Evolutionary conservation across 306 rosid genomes (phyloP).

Genomic region (Echinosophora koreensis): DNA sequence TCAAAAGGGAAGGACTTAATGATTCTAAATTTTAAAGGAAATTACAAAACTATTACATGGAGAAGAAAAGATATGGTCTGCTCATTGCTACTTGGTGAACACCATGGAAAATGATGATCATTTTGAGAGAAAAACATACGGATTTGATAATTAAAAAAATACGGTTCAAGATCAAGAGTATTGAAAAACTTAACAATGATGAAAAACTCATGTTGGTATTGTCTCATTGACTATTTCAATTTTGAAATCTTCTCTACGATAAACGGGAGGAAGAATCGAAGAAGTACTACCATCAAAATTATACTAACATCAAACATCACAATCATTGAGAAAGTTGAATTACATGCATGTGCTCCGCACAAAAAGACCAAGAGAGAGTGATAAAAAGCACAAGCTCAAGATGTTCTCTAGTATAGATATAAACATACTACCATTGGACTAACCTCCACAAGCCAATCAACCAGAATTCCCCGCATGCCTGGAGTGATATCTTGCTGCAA

Average conservation of each 20-base stretch:
- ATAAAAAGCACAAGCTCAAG: not conserved
- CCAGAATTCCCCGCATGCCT: conserved; percentile 78
- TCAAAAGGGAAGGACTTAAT: not conserved
- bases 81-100: not conserved
- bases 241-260: not conserved
- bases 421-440: conserved; percentile 35
- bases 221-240: too few species aligned
- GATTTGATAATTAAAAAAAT: not conserved
- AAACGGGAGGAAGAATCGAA: not conserved
- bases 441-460: conserved; percentile 98
- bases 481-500: conserved; percentile 80
- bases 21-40: not conserved
- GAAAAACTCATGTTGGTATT: too few species aligned
- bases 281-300: not conserved
- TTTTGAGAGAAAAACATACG: not conserved
- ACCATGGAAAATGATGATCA: not conserved
- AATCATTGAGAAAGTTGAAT: not conserved
- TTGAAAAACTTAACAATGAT: not conserved
- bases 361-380: not conserved
- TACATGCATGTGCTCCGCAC: not conserved
- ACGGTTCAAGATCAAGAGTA: not conserved
- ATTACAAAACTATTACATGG: not conserved
- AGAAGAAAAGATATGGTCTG: not conserved
- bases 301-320: not conserved
- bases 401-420: conserved; percentile 12